These are phyloP conservation scores for Aspergillus sergii DNA, from an alignment of 2,329 filamentous ascomycete species.

Conservation along the genomic window DNA sequence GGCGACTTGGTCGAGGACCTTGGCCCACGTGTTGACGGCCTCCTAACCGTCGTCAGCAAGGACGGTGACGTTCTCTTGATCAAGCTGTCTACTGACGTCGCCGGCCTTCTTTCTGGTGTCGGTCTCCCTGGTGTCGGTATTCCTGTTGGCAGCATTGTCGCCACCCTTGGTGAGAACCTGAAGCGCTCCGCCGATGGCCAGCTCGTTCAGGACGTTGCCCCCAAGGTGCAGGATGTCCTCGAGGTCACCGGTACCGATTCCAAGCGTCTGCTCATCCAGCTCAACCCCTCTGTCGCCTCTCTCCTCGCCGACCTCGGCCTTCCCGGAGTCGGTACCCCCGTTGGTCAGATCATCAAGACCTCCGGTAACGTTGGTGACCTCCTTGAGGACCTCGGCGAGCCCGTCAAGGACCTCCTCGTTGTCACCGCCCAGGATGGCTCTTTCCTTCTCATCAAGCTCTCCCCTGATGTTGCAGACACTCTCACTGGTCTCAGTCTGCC, in stretches of 20 bases:
- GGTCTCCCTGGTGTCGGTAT: slow-evolving; percentile 31
- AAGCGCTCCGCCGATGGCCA: slow-evolving; percentile 31
- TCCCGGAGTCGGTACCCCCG: slow-evolving; percentile 27
- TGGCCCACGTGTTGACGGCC: slow-evolving; percentile 25
- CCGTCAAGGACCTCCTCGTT: slow-evolving; percentile 23
- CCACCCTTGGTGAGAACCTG: slow-evolving; percentile 29
- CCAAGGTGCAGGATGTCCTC: slow-evolving; percentile 28
- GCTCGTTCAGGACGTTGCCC: slow-evolving; percentile 30
- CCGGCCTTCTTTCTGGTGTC: slow-evolving; percentile 31
- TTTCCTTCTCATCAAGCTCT: slow-evolving; percentile 27
- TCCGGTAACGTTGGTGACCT: slow-evolving; percentile 31
- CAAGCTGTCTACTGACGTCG: slow-evolving; percentile 30
- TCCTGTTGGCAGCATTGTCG: slow-evolving; percentile 31
- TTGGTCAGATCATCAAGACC: slow-evolving; percentile 30
- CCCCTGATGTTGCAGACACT: slow-evolving; percentile 23
- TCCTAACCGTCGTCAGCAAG: slow-evolving; percentile 34
- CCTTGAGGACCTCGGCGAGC: slow-evolving; percentile 24
- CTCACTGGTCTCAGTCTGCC: slow-evolving; percentile 30
- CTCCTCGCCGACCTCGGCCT: slow-evolving; percentile 34
- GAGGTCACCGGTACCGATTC: slow-evolving; percentile 32
- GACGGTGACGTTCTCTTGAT: slow-evolving; percentile 34
- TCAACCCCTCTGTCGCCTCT: slow-evolving; percentile 31
- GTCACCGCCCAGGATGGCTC: slow-evolving; percentile 23
- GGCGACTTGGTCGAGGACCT: slow-evolving; percentile 31
- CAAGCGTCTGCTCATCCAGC: slow-evolving; percentile 35